These are phyloP conservation scores for Colletotrichum ledebouriae DNA, from an alignment of 2,329 filamentous ascomycete genomes.

Conservation along the genomic window DNA sequence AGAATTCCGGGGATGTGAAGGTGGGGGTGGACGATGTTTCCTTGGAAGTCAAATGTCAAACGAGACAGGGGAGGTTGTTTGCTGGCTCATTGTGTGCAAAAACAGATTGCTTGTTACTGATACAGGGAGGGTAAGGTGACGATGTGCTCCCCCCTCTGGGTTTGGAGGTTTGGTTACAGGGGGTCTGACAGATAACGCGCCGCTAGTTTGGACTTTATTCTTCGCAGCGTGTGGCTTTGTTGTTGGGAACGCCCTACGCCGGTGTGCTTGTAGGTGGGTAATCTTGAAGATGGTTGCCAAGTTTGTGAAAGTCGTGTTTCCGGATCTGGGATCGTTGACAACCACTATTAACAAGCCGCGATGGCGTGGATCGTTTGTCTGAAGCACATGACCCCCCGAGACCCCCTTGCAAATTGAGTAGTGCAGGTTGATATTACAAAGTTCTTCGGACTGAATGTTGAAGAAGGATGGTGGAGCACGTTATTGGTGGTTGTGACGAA, in stretches of 20 bases:
- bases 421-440: constrained; percentile 8
- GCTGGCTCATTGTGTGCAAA: constrained; percentile 19
- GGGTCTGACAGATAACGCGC: neutral
- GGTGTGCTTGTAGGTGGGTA: too few relatives aligned
- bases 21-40: neutral
- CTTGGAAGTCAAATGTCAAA: neutral
- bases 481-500: constrained; percentile 19
- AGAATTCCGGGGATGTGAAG: neutral
- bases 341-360: neutral
- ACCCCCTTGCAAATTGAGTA: neutral
- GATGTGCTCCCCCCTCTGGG: neutral
- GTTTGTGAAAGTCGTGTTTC: constrained; percentile 11
- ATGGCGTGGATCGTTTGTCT: neutral
- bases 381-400: neutral
- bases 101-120: constrained; percentile 2
- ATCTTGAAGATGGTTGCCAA: neutral
- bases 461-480: constrained; percentile 5
- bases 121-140: constrained; percentile 13
- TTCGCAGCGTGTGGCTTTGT: constrained; percentile 15
- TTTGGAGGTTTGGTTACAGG: constrained; percentile 14
- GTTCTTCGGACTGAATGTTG: neutral
- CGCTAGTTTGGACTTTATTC: neutral
- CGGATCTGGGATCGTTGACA: neutral
- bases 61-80: constrained; percentile 2
- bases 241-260: neutral